Evolutionary conservation across 164 flowering plant genomes (phyloP).

Genomic region (Tetracentron sinense): DNA sequence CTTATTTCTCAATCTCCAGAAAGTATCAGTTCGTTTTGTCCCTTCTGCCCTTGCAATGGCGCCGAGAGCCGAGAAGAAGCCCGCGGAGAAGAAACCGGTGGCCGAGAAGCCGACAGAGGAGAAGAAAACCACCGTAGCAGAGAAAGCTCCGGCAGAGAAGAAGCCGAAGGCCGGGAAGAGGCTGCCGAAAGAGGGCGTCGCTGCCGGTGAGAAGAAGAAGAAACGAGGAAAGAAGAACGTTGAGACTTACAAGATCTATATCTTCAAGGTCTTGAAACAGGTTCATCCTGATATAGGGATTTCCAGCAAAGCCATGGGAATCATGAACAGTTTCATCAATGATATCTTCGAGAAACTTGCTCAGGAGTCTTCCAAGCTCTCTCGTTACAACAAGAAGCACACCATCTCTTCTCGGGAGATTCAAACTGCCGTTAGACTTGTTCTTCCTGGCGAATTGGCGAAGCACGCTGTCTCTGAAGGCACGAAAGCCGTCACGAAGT

Average conservation of each 20-base stretch:
- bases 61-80: conserved; percentile 30
- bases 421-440: conserved; percentile 49
- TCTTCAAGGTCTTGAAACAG: conserved; percentile 40
- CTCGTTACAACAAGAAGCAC: conserved; percentile 48
- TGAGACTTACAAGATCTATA: conserved; percentile 31
- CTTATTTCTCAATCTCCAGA: background rate
- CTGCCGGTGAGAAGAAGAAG: conserved; percentile 24
- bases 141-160: conserved; percentile 31
- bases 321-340: conserved; percentile 40
- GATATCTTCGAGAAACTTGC: conserved; percentile 45
- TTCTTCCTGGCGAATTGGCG: conserved; percentile 48
- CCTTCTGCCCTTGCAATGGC: conserved; percentile 11
- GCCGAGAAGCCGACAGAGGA: conserved; percentile 18
- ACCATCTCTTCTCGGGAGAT: conserved; percentile 45
- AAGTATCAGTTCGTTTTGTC: background rate
- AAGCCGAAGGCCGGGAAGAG: conserved; percentile 32
- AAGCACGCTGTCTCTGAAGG: conserved; percentile 58
- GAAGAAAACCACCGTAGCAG: conserved; percentile 12
- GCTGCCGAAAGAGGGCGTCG: conserved; percentile 27
- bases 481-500: conserved; percentile 51
- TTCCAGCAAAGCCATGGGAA: conserved; percentile 46
- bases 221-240: conserved; percentile 26
- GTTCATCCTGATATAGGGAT: conserved; percentile 35
- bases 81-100: conserved; percentile 15
- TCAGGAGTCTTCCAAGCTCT: conserved; percentile 38